These are phyloP conservation scores for Globisporangium emineosum DNA, from an alignment of 352 stramenopile genomes.

Conservation along the genomic window DNA sequence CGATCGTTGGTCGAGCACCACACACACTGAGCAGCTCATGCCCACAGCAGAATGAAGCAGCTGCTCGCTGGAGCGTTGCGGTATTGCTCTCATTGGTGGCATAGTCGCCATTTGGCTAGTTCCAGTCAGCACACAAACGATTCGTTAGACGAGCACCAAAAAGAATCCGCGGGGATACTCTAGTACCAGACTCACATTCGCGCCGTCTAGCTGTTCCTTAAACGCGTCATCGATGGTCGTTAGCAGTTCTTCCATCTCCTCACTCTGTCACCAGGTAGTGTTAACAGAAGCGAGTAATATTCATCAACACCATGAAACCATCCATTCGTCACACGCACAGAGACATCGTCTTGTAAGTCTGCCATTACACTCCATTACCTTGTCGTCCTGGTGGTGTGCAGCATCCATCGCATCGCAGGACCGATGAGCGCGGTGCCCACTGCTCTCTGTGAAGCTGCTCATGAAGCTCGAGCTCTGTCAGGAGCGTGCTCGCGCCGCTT, in stretches of 20 bases:
- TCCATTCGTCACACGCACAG: neutral
- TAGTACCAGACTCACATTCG: neutral
- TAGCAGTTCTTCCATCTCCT: neutral
- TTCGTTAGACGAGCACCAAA: neutral
- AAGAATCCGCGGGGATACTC: neutral
- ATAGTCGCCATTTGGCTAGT: neutral
- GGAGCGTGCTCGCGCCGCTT: constrained; percentile 4
- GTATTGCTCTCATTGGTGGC: neutral
- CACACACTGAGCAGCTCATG: neutral
- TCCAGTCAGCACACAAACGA: neutral
- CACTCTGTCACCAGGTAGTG: neutral
- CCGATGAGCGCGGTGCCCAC: neutral
- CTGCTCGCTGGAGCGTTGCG: neutral
- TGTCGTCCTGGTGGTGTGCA: neutral
- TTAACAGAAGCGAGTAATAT: neutral
- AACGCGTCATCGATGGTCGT: neutral
- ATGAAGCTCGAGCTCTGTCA: neutral
- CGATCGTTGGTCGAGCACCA: neutral
- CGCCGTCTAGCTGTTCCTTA: neutral
- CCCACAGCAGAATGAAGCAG: too few species aligned
- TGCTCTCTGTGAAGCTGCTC: neutral
- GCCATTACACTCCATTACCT: neutral
- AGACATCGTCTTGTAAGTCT: neutral
- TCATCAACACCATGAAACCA: neutral
- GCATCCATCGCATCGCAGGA: neutral